phyloP scores from a whole-genome alignment of 768 basidiomycete species.

The Lanmaoa pseudosensibilis region DNA sequence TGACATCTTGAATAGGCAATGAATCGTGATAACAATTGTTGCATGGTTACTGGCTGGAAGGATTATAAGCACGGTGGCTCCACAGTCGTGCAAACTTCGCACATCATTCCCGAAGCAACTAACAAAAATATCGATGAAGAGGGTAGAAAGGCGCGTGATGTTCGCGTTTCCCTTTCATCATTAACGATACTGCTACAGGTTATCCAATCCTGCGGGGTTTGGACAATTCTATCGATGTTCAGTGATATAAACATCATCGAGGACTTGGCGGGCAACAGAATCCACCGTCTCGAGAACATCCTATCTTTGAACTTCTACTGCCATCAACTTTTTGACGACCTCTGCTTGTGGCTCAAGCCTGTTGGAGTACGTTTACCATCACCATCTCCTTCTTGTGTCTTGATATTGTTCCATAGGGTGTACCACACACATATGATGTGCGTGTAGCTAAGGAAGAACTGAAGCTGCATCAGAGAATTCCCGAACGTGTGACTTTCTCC shows the following conservation, averaged over 20 bases:
- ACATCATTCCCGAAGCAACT: not conserved
- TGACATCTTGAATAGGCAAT: not conserved
- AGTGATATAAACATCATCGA: not conserved
- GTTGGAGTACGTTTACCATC: not conserved
- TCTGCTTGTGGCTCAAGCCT: slow-evolving; percentile 7
- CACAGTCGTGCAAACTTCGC: not conserved
- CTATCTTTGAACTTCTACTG: not conserved
- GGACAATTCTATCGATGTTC: not conserved
- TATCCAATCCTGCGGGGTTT: too few relatives aligned
- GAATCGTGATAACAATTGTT: not conserved
- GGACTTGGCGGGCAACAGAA: not conserved
- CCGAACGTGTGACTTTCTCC: not conserved
- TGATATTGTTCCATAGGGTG: not conserved
- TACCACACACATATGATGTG: not conserved
- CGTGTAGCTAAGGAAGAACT: not conserved
- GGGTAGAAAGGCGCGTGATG: not conserved
- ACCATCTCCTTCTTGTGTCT: not conserved
- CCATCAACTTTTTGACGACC: not conserved
- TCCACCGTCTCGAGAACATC: slow-evolving; percentile 3
- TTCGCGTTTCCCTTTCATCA: too few relatives aligned
- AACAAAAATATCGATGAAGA: not conserved
- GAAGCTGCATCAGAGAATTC: not conserved
- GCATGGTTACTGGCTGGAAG: not conserved
- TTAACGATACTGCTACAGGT: too few relatives aligned
- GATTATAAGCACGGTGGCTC: not conserved